Base-by-base conservation (phyloP, 768 basidiomycete genomes). In the Tephrocybe sp. region DNA sequence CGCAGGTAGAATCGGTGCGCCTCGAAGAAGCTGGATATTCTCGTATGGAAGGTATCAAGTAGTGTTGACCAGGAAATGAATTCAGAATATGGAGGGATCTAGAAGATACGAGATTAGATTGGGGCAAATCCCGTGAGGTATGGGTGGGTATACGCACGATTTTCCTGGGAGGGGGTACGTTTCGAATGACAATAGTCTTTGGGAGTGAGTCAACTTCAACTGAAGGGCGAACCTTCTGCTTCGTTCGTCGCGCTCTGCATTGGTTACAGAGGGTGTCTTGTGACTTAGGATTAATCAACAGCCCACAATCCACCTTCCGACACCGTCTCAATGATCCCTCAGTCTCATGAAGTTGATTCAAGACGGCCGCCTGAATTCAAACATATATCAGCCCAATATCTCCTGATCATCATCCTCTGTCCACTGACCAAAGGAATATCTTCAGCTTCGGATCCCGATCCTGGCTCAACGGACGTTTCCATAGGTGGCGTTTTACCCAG, bases 1-100 rank as follows among this genome's bases (percentile, higher is more conserved):
- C 67, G 57, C 44, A 56, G 61, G 47, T 73, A 73, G 40, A 64
- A 55, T 1, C 62, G 59, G 45, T 71, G 74, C 2, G 66, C 68
- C 44, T 69, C 60, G 16, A 75, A 56, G 52, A 76, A 77, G 8
- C 54, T 60, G 2, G 32, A 34, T 18, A 69, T 53, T 22, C 62
- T 60, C 16, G 44, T 32, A 22, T 50, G 53, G 41, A 71, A 66
- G 31, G 66, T 64, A 5, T 41, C 36, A 11, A 70, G 51, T 5
- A 70, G 57, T 9, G 65, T 61, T 1, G 64, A 55, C 37, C 64
- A 57, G 39, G 59, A 65, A 44, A 67, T 62, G 51, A 67, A 76
- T 40, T 69, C 61, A 3, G 69, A 64, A 46, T 72, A 77, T 0
- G 65, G 64, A 15, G 66, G 52, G 5, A 60, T 58, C 60, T 44